These are phyloP conservation scores for Taphrina betulina DNA, from an alignment of 1,139 yeast species.

Conservation along the genomic window DNA sequence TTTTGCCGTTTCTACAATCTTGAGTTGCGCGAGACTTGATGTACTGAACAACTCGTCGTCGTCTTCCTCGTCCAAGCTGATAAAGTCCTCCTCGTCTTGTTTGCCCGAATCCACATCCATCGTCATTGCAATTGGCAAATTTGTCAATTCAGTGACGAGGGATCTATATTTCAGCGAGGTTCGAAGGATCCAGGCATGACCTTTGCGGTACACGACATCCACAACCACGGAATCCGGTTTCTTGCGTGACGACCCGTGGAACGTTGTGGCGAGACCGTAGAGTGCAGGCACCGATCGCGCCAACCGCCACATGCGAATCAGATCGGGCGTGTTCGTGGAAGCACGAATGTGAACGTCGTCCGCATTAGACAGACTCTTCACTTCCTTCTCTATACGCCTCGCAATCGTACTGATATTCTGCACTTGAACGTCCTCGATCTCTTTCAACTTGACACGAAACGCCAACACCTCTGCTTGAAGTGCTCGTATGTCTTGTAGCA, in stretches of 20 bases:
- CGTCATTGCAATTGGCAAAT: not conserved
- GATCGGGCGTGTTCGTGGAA: slow-evolving; percentile 21
- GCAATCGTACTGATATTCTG: slow-evolving; percentile 16
- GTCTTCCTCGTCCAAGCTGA: slow-evolving; percentile 1
- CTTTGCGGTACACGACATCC: slow-evolving; percentile 20
- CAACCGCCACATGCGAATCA: slow-evolving; percentile 17
- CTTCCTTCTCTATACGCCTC: slow-evolving; percentile 14
- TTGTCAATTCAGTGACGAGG: slow-evolving; percentile 10
- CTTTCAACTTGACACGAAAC: slow-evolving; percentile 6
- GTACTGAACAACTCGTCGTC: slow-evolving; percentile 8
- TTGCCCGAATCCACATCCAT: not conserved
- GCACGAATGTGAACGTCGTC: not conserved
- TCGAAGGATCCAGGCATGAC: slow-evolving; percentile 21
- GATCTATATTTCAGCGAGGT: slow-evolving; percentile 9
- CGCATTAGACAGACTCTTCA: not conserved
- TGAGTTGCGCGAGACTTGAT: slow-evolving; percentile 4
- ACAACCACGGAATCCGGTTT: slow-evolving; percentile 9
- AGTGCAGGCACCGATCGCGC: slow-evolving; percentile 17
- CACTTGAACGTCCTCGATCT: slow-evolving; percentile 8
- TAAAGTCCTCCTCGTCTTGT: not conserved
- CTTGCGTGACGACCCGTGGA: not conserved
- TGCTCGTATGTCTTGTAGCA: slow-evolving; percentile 22
- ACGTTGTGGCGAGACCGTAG: slow-evolving; percentile 6
- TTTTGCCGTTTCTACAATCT: slow-evolving; percentile 2
- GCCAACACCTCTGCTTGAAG: slow-evolving; percentile 14